These are phyloP conservation scores for Phytopythium helicoides DNA, from an alignment of 352 stramenopile genomes.

Conservation along the genomic window DNA sequence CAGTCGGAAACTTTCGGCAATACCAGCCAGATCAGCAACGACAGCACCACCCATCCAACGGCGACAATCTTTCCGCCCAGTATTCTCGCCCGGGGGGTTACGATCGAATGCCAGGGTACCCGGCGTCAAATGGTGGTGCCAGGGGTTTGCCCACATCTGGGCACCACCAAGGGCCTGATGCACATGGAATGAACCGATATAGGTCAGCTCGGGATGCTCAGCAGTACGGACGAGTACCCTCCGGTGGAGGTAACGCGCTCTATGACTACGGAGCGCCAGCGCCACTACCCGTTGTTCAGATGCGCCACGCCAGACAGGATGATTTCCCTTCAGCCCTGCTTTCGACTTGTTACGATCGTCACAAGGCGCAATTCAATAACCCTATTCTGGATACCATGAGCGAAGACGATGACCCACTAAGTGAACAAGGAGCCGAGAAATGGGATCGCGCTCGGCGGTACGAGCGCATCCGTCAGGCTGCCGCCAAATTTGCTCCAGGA, in stretches of 20 bases:
- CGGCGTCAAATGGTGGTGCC: too few species aligned
- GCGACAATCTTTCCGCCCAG: slow-evolving; percentile 1
- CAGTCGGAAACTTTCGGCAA: slow-evolving; percentile 73
- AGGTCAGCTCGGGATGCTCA: background rate
- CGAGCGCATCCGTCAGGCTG: slow-evolving; percentile 51
- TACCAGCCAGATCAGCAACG: slow-evolving; percentile 55
- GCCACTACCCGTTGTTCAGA: slow-evolving; percentile 15
- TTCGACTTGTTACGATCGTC: slow-evolving; percentile 65
- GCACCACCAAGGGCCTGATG: too few species aligned
- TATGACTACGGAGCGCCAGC: slow-evolving; percentile 17
- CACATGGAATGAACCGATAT: background rate
- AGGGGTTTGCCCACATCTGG: too few species aligned
- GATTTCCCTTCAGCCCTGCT: slow-evolving; percentile 51
- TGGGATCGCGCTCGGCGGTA: slow-evolving; percentile 65
- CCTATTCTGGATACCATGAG: slow-evolving; percentile 56
- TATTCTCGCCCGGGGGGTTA: slow-evolving; percentile 5
- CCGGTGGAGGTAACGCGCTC: slow-evolving; percentile 3
- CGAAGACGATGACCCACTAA: slow-evolving; percentile 79
- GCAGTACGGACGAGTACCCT: background rate
- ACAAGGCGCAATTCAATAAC: slow-evolving; percentile 72
- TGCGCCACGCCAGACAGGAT: slow-evolving; percentile 40
- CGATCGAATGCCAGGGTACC: slow-evolving; percentile 4
- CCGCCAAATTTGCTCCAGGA: slow-evolving; percentile 58
- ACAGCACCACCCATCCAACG: slow-evolving; percentile 1
- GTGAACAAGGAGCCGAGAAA: slow-evolving; percentile 63